Evolutionary conservation across 83 land plant genomes (phyloP).

Genomic region (Picea abies): DNA sequence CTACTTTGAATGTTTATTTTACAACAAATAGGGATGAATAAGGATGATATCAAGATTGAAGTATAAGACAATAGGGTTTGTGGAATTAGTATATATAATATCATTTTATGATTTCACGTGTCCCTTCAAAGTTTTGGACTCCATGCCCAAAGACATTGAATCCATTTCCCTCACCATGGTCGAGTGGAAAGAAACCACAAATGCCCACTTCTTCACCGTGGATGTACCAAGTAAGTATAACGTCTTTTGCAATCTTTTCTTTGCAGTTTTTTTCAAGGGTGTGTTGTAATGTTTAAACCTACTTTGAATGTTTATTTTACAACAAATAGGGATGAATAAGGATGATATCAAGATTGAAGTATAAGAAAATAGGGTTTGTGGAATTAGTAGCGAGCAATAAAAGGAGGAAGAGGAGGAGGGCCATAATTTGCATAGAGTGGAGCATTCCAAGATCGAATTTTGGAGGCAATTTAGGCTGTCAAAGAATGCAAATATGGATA

Average conservation of each 20-base stretch:
- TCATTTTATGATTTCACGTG: too few species aligned
- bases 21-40: conserved; percentile 28
- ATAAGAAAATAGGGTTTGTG: conserved; percentile 35
- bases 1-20: neutral
- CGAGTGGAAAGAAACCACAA: conserved; percentile 40
- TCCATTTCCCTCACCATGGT: conserved; percentile 28
- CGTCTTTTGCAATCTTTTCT: neutral
- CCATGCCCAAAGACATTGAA: conserved; percentile 14
- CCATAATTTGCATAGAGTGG: conserved; percentile 43
- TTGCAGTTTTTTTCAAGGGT: neutral
- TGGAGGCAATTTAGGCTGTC: conserved; percentile 46
- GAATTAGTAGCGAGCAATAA: conserved; percentile 42
- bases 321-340: conserved; percentile 28
- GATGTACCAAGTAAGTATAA: conserved; percentile 23
- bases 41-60: conserved; percentile 45
- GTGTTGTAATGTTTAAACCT: neutral
- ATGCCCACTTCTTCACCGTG: conserved; percentile 26
- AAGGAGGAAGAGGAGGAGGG: conserved; percentile 33
- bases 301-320: neutral
- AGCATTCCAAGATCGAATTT: conserved; percentile 33
- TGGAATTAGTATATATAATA: conserved; percentile 38
- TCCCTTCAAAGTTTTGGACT: conserved; percentile 35
- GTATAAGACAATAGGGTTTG: conserved; percentile 39
- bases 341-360: conserved; percentile 48
- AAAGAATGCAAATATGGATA: conserved; percentile 29